Base-by-base conservation (phyloP, 1,139 yeast genomes). In the Magnusiomyces fungicola region DNA sequence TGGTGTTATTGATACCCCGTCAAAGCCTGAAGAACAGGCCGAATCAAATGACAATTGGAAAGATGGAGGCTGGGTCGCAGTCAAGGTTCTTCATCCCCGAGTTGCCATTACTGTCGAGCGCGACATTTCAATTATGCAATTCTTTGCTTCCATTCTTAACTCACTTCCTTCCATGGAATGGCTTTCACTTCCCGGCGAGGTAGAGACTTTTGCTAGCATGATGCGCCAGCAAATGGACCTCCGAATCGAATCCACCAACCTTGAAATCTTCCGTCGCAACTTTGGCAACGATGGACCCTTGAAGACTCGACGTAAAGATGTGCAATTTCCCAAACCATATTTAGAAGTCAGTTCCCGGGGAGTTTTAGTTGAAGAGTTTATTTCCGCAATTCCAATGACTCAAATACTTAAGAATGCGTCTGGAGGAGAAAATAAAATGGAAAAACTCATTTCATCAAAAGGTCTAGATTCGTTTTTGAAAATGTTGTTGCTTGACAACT, bases 101-200 rank as follows among this genome's bases (percentile, higher is more conserved):
- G 96, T 89, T 4, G 84, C 80, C 50, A 68, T 71, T 22, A 79
- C 78, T 47, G 85, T 92, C 22, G 77, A 78, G 53, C 74, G 97
- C 54, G 99, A 94, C 64, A 72, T 92, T 58, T 77, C 75, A 56
- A 86, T 92, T 44, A 90, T 94, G 96, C 70, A 68, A 32, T 79
- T 83, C 57, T 84, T 90, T 61, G 98, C 98, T 1, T 67, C 69
- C 40, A 53, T 75, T 1, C 78, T 92, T 45, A 81, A 89, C 59
- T 57, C 66, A 18, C 71, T 90, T 2, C 99, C 98, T 1, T 88
- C 96, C 0, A 87, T 92, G 96, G 97, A 92, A 65, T 92, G 99
- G 99, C 71, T 92, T 6, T 87, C 96, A 4, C 70, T 92, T 46
- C 98, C 97, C 0, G 95, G 83, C 55, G 98, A 94, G 65, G 97